Percentiles rank a stretch among this genome's conserved stretches.
These are phyloP conservation scores for Fraxinus floribunda DNA, from an alignment of 305 asterid genomes.

Conservation along the genomic window DNA sequence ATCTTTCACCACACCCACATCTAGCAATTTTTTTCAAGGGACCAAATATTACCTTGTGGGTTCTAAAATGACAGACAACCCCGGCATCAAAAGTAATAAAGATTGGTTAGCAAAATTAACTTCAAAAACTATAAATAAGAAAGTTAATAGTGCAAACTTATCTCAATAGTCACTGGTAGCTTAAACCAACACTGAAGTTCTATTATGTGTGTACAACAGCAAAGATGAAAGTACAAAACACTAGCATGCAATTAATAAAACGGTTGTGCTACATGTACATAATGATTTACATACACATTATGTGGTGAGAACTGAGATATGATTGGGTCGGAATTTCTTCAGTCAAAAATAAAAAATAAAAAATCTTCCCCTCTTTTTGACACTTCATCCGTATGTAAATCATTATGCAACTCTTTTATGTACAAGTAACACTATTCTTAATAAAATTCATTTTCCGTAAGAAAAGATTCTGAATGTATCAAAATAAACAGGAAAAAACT, in stretches of 20 bases:
- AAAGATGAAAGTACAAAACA: neutral
- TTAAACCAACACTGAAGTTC: neutral
- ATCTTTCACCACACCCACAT: neutral
- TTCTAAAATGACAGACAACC: neutral
- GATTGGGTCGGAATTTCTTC: too few species aligned
- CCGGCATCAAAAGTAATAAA: neutral
- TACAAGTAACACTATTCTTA: too few species aligned
- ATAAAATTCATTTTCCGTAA: neutral
- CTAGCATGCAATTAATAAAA: neutral
- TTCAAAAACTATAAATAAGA: neutral
- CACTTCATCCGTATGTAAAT: too few species aligned
- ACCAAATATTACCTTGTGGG: neutral
- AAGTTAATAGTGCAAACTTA: neutral
- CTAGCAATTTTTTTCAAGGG: neutral
- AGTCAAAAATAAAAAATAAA: too few species aligned
- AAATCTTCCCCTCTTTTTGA: too few species aligned
- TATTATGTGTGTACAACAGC: neutral
- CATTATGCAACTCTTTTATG: too few species aligned
- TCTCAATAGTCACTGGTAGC: neutral
- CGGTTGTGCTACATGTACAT: too few species aligned
- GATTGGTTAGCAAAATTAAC: conserved; percentile 3
- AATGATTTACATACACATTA: too few species aligned
- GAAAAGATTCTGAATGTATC: neutral
- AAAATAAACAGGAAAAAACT: neutral
- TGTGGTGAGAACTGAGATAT: too few species aligned